Evolutionary conservation across 164 flowering plant species (phyloP), one percentile per base, ranked within the genome.

Genomic region (Warburgia ugandensis): DNA sequence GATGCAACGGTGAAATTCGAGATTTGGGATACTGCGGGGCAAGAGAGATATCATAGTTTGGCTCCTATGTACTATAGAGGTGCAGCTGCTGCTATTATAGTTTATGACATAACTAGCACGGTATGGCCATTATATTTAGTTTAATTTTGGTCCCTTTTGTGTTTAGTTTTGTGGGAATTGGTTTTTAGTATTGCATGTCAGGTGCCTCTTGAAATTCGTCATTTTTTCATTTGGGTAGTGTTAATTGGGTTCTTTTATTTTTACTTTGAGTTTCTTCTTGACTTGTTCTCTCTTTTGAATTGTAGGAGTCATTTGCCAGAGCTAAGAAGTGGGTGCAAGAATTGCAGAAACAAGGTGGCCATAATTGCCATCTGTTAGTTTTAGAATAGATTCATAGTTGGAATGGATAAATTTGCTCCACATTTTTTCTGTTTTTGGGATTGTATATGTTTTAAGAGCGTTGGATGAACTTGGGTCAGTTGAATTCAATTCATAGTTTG

Each of bases 21-120:
- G 78, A 81, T 81, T 53, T 81, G 88, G 88, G 88, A 81, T 60
- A 81, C 88, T 0, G 88, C 88, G 5, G 88, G 88, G n/a, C 88
- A 81, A 52, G 88, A 81, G 63, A 64, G 84, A 58, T 81, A 81
- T 40, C 88, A 81, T 39, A 77, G 84, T 57, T 68, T 81, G 69
- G 88, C 88, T 54, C 88, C 88, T 20, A 81, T 81, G 88, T 79
- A 81, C 56, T 81, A 81, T 48, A 65, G 88, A 52, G 84, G 84
- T 29, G 88, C 88, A 38, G 84, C 83, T 6, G 84, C 88, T 6
- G 84, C 84, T 7, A 75, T 81, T 29, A 73, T 81, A 29, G 89
- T 81, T 42, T 81, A 73, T 39, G 89, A 79, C 46, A 81, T 81
- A 31, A 68, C 83, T 30, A 77, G 58, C 73, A 53, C 67, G 48